Conservation (phyloP, 257 asterid species). For the Knoxia roxburghii region DNA sequence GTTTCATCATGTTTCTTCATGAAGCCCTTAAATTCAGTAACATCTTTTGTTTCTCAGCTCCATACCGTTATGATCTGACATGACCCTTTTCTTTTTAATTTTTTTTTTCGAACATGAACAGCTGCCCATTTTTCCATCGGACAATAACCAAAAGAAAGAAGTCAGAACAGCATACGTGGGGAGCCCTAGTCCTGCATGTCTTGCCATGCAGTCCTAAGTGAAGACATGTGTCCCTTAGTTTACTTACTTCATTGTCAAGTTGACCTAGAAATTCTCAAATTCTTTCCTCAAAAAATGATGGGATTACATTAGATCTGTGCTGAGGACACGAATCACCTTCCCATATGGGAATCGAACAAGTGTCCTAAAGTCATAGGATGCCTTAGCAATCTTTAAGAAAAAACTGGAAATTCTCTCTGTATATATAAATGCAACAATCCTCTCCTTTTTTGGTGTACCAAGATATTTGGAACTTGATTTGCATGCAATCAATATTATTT, state of each 20-base stretch:
- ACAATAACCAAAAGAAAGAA: background rate
- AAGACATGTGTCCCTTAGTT: constrained; percentile 1
- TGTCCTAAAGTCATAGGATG: background rate
- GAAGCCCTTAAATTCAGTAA: no score
- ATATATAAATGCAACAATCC: background rate
- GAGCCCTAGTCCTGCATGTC: background rate
- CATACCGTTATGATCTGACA: no score
- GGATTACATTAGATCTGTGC: no score
- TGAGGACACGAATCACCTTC: constrained; percentile 5
- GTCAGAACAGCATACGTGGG: background rate
- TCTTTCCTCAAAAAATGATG: no score
- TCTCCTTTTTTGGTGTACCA: background rate
- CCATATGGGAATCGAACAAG: background rate
- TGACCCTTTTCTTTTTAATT: no score
- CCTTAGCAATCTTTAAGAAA: background rate
- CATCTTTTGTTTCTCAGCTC: no score
- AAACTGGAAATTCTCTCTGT: background rate
- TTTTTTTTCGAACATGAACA: no score
- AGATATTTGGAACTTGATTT: background rate
- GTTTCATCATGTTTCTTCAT: no score
- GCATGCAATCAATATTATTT: background rate
- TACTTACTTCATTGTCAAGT: background rate
- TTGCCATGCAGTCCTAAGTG: background rate
- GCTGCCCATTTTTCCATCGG: no score
- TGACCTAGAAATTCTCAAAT: constrained; percentile 3